These are phyloP conservation scores for Trichoderma sp. DNA, from an alignment of 2,329 filamentous ascomycete genomes.

Conservation along the genomic window DNA sequence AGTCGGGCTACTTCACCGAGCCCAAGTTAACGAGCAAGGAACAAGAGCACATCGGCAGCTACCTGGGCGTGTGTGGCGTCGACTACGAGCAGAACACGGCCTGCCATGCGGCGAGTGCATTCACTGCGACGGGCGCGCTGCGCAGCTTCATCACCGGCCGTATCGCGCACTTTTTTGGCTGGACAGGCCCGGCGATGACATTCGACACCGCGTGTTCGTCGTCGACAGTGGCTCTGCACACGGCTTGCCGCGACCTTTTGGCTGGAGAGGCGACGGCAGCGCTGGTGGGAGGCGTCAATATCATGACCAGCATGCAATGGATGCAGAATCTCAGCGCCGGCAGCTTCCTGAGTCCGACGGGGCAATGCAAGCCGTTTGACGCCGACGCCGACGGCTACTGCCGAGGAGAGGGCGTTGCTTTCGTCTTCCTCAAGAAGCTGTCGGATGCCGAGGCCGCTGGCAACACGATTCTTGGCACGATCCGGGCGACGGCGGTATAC, in stretches of 20 bases:
- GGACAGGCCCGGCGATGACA: neutral
- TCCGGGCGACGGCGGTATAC: neutral
- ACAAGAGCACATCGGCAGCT: neutral
- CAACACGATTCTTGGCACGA: neutral
- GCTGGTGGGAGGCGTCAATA: neutral
- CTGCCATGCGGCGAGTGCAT: neutral
- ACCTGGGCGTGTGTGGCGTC: neutral
- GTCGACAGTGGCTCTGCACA: neutral
- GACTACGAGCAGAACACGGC: neutral
- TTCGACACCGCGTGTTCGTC: neutral
- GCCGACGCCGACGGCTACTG: neutral
- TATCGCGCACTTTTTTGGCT: neutral
- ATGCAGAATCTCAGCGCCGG: neutral
- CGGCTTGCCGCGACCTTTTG: neutral
- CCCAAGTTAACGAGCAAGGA: neutral
- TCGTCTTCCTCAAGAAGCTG: neutral
- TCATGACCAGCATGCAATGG: neutral
- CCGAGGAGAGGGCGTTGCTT: neutral
- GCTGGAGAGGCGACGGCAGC: neutral
- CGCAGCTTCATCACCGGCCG: neutral
- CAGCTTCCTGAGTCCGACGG: neutral
- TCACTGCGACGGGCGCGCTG: neutral
- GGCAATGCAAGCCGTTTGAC: neutral
- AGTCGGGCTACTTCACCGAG: neutral
- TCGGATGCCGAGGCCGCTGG: neutral